Percentiles rank a stretch among this genome's conserved stretches.
phyloP scores from a whole-genome alignment of 2,329 filamentous ascomycete species.

The Lecanicillium sp. region DNA sequence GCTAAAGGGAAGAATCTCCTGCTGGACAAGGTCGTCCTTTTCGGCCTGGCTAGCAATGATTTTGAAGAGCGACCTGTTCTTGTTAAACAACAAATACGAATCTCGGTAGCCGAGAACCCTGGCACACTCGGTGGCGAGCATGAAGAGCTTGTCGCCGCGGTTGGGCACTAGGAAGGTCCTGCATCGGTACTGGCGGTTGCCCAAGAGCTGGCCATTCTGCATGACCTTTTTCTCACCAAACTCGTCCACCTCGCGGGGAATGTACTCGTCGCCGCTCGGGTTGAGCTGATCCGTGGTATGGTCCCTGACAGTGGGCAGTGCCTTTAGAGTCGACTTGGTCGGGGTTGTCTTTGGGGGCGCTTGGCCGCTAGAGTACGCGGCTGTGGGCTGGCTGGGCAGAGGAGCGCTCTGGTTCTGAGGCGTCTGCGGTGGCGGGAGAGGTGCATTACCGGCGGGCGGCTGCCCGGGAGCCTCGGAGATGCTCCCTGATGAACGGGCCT shows the following conservation, averaged over 20 bases:
- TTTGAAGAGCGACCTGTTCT: slow-evolving; percentile 93
- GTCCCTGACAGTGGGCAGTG: slow-evolving; percentile 88
- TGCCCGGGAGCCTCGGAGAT: slow-evolving; percentile 52
- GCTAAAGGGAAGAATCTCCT: slow-evolving; percentile 94
- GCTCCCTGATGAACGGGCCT: slow-evolving; percentile 43
- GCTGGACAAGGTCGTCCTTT: slow-evolving; percentile 91
- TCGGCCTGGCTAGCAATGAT: slow-evolving; percentile 95
- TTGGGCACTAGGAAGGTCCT: slow-evolving; percentile 89
- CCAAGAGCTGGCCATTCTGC: slow-evolving; percentile 70
- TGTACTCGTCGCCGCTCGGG: slow-evolving; percentile 83
- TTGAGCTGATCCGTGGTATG: slow-evolving; percentile 95
- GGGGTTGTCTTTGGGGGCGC: slow-evolving; percentile 73
- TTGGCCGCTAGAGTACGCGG: slow-evolving; percentile 25
- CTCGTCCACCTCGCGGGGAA: slow-evolving; percentile 87
- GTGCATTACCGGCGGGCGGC: slow-evolving; percentile 35
- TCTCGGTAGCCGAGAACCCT: slow-evolving; percentile 90
- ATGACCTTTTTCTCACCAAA: slow-evolving; percentile 92
- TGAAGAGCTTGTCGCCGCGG: slow-evolving; percentile 89
- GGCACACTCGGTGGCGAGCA: slow-evolving; percentile 96
- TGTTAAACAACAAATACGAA: slow-evolving; percentile 98
- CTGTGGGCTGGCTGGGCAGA: slow-evolving; percentile 33
- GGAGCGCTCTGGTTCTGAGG: slow-evolving; percentile 43
- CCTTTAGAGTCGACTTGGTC: slow-evolving; percentile 80
- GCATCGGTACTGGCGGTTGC: slow-evolving; percentile 82
- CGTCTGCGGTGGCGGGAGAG: slow-evolving; percentile 43